Base-by-base conservation (phyloP, 2,329 filamentous ascomycete species). In the Colletotrichum agaves region DNA sequence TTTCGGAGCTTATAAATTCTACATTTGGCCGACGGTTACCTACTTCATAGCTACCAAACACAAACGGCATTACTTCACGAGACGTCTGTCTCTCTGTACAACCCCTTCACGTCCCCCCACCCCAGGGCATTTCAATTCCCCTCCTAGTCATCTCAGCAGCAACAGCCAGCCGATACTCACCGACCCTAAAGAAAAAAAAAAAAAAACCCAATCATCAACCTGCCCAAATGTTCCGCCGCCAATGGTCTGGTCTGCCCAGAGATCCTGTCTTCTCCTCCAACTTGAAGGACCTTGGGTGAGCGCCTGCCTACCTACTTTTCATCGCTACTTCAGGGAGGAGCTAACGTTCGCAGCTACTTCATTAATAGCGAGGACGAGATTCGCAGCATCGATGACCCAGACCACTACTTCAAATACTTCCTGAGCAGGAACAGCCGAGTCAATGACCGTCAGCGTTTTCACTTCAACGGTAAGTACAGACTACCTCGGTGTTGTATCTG, bases 291-390 rank as follows among this genome's bases (percentile, higher is more conserved):
- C 88, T 98, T 3, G 94, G 93, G 91, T 95, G 81, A 73, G 84
- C 43, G 5, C 35, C 47, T 59, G n/a, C 15, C 46, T 27, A 8
- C n/a, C 63, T 33, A 37, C 3, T 17, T 15, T 8, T 23, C 21
- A 6, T 2, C 4, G 3, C 11, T n/a, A n/a, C n/a, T n/a, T n/a
- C n/a, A n/a, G 11, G 33, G 10, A 19, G 6, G 27, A 31, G 15
- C 27, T 41, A 41, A 47, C 17, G 35, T 59, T 21, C 7, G 19
- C 67, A 94, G 93, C 47, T 97, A 94, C 79, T 94, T 93, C 76
- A 79, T 97, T 79, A 94, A 93, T 72, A 84, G 90, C 0, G 78
- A 89, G 0, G 93, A 95, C 72, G 88, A 95, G 74, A 87, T 97
- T 69, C 89, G 92, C 53, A 89, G 84, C 69, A 90, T 92, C 61